Percentiles rank a stretch among this genome's conserved stretches.
Conservation (phyloP, 192 early-diverging fungal species). For the Cetraspora pellucida region DNA sequence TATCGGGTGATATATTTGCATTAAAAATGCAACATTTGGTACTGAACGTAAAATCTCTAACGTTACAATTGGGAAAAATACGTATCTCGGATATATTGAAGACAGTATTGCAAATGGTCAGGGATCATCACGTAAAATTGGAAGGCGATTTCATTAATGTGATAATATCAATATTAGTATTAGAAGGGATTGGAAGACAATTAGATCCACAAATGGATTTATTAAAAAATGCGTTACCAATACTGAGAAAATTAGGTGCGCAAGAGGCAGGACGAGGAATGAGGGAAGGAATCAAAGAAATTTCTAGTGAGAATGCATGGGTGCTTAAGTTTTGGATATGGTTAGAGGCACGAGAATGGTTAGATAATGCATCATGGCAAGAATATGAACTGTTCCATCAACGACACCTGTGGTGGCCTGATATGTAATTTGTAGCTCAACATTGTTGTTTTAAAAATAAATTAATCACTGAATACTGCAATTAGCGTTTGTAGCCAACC, state of each 20-base stretch:
- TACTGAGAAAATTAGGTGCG: constrained; percentile 63
- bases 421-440: not conserved
- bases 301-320: constrained; percentile 43
- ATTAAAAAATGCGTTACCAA: constrained; percentile 76
- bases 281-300: constrained; percentile 51
- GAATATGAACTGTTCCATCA: not conserved
- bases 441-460: no score
- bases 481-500: no score
- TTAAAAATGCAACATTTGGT: constrained; percentile 82
- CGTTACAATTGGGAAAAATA: constrained; percentile 78
- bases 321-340: constrained; percentile 68
- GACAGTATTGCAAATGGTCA: constrained; percentile 82
- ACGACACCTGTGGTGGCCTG: constrained; percentile 27
- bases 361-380: constrained; percentile 32
- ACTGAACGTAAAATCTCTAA: constrained; percentile 65
- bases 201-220: constrained; percentile 92
- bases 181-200: constrained; percentile 92
- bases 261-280: constrained; percentile 52
- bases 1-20: constrained; percentile 78
- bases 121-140: constrained; percentile 89
- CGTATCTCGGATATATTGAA: constrained; percentile 81
- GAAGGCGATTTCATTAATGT: constrained; percentile 97
- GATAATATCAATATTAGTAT: constrained; percentile 84
- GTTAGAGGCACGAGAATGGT: constrained; percentile 61
- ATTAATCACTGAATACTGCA: no score